Evolutionary conservation across 176 grass and related monocot genomes (phyloP).

Genomic region (Cenchrus purpureus): DNA sequence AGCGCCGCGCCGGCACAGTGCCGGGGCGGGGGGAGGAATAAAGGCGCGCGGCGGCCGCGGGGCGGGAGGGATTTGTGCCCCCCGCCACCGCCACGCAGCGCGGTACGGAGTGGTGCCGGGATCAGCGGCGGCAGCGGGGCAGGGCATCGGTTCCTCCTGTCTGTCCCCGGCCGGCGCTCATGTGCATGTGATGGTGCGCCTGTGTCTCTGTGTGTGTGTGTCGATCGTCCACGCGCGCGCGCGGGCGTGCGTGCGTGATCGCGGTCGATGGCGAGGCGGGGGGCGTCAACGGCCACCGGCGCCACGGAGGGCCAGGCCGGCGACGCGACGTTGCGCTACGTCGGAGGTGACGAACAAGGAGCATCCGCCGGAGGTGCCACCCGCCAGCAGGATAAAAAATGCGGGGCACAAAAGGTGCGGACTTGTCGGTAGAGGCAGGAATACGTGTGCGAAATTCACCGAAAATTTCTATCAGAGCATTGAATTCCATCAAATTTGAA

Average conservation of each 20-base stretch:
- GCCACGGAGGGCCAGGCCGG: neutral
- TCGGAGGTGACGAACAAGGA: neutral
- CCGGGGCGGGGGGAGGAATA: neutral
- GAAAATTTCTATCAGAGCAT: too few species aligned
- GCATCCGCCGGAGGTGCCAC: neutral
- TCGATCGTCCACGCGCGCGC: neutral
- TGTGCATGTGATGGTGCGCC: neutral
- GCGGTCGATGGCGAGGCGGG: too few species aligned
- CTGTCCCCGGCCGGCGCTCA: neutral
- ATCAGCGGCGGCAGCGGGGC: slow-evolving; percentile 40
- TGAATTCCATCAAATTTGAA: neutral
- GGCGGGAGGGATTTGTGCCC: neutral
- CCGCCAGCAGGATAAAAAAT: neutral
- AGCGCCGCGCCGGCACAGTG: slow-evolving; percentile 14
- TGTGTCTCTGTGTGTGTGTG: neutral
- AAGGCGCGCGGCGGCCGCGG: neutral
- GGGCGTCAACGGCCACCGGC: slow-evolving; percentile 8
- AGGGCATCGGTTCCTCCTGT: slow-evolving; percentile 63
- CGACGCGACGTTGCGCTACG: neutral
- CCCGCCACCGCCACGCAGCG: neutral
- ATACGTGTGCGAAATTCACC: neutral
- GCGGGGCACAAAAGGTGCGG: neutral
- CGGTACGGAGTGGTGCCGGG: slow-evolving; percentile 39
- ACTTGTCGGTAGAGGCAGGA: neutral
- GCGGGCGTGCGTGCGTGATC: neutral